A percentile compares a stretch with the other conserved stretches of the same genome.
These are phyloP conservation scores for Lotmaria passim DNA, from an alignment of 208 protist genomes.

Conservation along the genomic window DNA sequence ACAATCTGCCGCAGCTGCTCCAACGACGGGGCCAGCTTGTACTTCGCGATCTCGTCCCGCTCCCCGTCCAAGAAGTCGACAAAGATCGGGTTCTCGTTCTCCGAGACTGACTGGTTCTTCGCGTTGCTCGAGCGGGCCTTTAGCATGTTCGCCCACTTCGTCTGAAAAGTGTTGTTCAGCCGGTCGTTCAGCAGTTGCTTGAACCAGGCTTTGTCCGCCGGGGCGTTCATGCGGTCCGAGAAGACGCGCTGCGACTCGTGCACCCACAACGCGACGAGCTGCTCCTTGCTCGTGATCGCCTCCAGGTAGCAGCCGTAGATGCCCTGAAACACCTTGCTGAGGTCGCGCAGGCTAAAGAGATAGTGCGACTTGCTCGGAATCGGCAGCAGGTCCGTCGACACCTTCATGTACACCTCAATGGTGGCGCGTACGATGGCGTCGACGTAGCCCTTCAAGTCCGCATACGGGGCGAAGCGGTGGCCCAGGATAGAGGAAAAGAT, in stretches of 20 bases:
- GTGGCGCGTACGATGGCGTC: slow-evolving; percentile 95
- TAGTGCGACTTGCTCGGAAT: slow-evolving; percentile 99
- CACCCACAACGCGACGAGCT: slow-evolving; percentile 96
- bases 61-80: slow-evolving; percentile 95
- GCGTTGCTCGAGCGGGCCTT: slow-evolving; percentile 71
- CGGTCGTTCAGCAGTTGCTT: slow-evolving; percentile 91
- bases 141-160: slow-evolving; percentile 93
- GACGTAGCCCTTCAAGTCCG: slow-evolving; percentile 91
- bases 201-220: slow-evolving; percentile 95
- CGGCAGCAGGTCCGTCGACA: slow-evolving; percentile 93
- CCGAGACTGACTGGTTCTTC: slow-evolving; percentile 40
- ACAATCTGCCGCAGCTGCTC: slow-evolving; percentile 90
- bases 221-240: slow-evolving; percentile 95
- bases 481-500: slow-evolving; percentile 97
- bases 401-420: slow-evolving; percentile 94
- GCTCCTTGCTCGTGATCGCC: slow-evolving; percentile 93
- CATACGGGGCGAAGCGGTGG: slow-evolving; percentile 92
- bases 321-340: slow-evolving; percentile 98
- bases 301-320: slow-evolving; percentile 93
- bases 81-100: slow-evolving; percentile 93
- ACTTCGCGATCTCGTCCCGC: slow-evolving; percentile 93
- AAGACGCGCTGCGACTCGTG: slow-evolving; percentile 98
- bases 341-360: slow-evolving; percentile 98
- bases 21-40: slow-evolving; percentile 94
- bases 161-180: slow-evolving; percentile 92